Evolutionary conservation across 2,329 filamentous ascomycete genomes (phyloP).

Genomic region (Verticillium tricorpus): DNA sequence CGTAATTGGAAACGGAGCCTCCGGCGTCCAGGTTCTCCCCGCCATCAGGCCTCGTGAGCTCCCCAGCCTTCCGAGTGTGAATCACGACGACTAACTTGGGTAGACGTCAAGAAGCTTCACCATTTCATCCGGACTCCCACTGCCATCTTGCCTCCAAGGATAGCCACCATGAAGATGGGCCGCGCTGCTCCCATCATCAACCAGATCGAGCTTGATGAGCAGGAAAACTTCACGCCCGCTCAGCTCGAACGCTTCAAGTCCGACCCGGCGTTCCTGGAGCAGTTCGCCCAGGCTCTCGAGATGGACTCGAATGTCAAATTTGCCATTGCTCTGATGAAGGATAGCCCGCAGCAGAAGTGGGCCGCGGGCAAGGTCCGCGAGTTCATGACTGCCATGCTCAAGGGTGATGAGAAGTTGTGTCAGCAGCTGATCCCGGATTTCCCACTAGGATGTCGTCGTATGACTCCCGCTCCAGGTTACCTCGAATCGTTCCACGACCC

Average conservation of each 20-base stretch:
- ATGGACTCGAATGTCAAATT: conserved; percentile 38
- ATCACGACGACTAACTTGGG: conserved; percentile 6
- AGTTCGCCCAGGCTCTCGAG: conserved; percentile 43
- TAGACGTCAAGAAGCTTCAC: conserved; percentile 32
- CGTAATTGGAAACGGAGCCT: conserved; percentile 53
- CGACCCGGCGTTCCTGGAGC: conserved; percentile 39
- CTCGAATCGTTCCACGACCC: conserved; percentile 31
- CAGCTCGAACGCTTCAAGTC: conserved; percentile 43
- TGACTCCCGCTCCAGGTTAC: conserved; percentile 47
- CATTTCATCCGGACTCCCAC: conserved; percentile 38
- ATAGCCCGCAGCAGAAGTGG: conserved; percentile 34
- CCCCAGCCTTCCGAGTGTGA: neutral
- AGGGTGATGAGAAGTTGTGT: conserved; percentile 44
- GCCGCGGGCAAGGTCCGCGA: conserved; percentile 34
- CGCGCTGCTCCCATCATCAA: conserved; percentile 22
- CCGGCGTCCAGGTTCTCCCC: conserved; percentile 49
- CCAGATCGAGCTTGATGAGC: conserved; percentile 17
- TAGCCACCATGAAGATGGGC: conserved; percentile 26
- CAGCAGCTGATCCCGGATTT: conserved; percentile 45
- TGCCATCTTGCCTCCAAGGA: conserved; percentile 34
- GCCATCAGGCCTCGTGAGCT: conserved; percentile 33
- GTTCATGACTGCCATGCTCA: conserved; percentile 43
- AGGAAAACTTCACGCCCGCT: conserved; percentile 19
- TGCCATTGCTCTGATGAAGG: conserved; percentile 35
- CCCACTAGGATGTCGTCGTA: conserved; percentile 41